Evolutionary conservation across 1,284 basidiomycete genomes (phyloP).

Genomic region (Ceratobasidium sp.): DNA sequence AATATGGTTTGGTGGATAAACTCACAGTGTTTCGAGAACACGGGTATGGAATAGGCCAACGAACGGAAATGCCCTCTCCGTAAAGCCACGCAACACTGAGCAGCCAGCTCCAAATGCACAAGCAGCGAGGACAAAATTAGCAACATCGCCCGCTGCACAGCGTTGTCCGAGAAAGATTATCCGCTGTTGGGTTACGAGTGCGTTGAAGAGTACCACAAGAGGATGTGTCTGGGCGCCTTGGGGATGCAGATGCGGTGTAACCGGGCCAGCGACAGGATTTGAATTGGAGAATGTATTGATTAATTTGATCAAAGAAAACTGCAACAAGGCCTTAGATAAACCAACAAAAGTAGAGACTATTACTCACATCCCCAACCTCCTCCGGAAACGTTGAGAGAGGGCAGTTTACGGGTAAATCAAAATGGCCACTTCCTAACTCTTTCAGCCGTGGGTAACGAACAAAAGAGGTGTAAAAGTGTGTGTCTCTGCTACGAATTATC

Average conservation of each 20-base stretch:
- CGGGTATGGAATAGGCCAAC: conserved; percentile 52
- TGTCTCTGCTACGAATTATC: conserved; percentile 32
- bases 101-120: conserved; percentile 93
- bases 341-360: conserved; percentile 2
- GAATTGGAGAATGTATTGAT: conserved; percentile 82
- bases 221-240: conserved; percentile 92
- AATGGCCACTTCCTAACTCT: conserved; percentile 52
- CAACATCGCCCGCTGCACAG: conserved; percentile 86
- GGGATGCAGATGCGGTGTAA: conserved; percentile 92
- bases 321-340: conserved; percentile 24
- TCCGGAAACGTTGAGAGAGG: conserved; percentile 87
- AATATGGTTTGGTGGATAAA: neutral
- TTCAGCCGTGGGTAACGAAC: conserved; percentile 32
- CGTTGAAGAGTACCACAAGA: conserved; percentile 94
- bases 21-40: conserved; percentile 12
- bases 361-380: conserved; percentile 92
- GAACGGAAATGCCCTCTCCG: conserved; percentile 90
- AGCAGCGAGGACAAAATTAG: conserved; percentile 90
- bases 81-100: conserved; percentile 82
- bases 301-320: conserved; percentile 94
- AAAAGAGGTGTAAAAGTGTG: conserved; percentile 37
- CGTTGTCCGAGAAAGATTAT: conserved; percentile 93
- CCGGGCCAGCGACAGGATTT: conserved; percentile 74
- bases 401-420: conserved; percentile 85
- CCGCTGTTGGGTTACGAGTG: conserved; percentile 90